Base-by-base conservation (phyloP, 1,284 basidiomycete genomes). In the Fomitopsis palustris region DNA sequence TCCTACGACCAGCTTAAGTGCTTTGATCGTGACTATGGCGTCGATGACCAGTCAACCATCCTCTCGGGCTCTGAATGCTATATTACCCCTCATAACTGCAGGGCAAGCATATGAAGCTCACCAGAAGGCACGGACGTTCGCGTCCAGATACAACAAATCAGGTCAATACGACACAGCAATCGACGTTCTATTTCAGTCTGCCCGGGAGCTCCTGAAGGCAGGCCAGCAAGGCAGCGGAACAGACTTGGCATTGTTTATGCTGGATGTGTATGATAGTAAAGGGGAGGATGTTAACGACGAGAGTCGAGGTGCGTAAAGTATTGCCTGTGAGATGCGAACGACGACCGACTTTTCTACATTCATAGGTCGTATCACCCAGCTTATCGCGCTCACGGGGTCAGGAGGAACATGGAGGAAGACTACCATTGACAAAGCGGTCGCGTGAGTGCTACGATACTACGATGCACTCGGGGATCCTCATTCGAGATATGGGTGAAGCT, bases 71-170 rank as follows among this genome's bases (percentile, higher is more conserved):
- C 77, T 93, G 19, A 84, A 84, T 64, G 89, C 88, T 4, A 92
- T 93, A 62, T 74, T 93, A 35, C 90, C 90, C 21, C 81, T 89
- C 53, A 87, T 94, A 57, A 72, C 81, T 14, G 78, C 79, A 19
- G 83, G 88, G 16, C 80, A 88, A 61, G 83, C 90, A 3, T 96
- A 97, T 74, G 92, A 93, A 67, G 95, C 94, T 0, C 95, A 97
- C 68, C 95, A 97, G 73, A 96, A 96, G 76, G 92, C 94, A 27
- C 86, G 95, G 33, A 97, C 95, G 27, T 96, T 95, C 63, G 93
- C 93, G 5, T 88, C 94, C 12, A 84, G 95, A 67, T 93, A 96
- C 71, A 77, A 80, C 54, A 90, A 92, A 73, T 86, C 92, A 3
- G 81, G 81, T 1, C 88, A 94, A 65, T 86, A 88, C 70, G 87